These are phyloP conservation scores for Phlebiopsis gigantea DNA, from an alignment of 768 basidiomycete genomes.

Conservation along the genomic window DNA sequence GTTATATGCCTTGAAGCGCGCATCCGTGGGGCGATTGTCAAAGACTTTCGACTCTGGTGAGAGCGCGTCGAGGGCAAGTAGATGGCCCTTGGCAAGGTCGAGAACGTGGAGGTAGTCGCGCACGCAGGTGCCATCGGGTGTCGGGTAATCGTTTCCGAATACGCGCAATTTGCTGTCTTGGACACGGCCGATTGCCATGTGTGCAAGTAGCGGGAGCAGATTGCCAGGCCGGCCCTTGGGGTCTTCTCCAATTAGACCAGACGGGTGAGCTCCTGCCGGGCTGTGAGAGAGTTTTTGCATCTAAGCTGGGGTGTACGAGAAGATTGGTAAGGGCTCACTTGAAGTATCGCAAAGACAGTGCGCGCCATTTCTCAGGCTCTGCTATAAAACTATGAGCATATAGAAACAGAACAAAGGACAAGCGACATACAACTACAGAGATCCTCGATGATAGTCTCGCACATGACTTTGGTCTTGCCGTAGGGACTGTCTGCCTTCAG, in stretches of 20 bases:
- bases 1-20: constrained; percentile 90
- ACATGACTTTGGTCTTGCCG: constrained; percentile 95
- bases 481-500: constrained; percentile 89
- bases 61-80: constrained; percentile 85
- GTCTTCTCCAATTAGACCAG: constrained; percentile 92
- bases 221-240: constrained; percentile 95
- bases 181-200: constrained; percentile 90
- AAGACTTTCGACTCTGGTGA: constrained; percentile 57
- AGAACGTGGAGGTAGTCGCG: constrained; percentile 92
- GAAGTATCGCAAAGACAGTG: constrained; percentile 92
- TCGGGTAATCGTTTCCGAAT: constrained; percentile 97
- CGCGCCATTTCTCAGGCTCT: constrained; percentile 66
- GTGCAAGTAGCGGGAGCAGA: constrained; percentile 86
- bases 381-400: constrained; percentile 37
- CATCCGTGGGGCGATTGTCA: constrained; percentile 43
- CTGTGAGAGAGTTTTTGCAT: constrained; percentile 32
- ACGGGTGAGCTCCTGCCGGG: constrained; percentile 97
- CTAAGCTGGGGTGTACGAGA: background rate
- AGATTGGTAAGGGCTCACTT: constrained; percentile 48
- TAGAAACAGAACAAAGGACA: background rate
- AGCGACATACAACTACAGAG: constrained; percentile 62
- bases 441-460: constrained; percentile 85
- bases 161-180: constrained; percentile 58
- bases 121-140: constrained; percentile 95
- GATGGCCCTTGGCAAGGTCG: constrained; percentile 92